These are phyloP conservation scores for Globisporangium paroecandrum DNA, from an alignment of 352 stramenopile genomes.

Conservation along the genomic window DNA sequence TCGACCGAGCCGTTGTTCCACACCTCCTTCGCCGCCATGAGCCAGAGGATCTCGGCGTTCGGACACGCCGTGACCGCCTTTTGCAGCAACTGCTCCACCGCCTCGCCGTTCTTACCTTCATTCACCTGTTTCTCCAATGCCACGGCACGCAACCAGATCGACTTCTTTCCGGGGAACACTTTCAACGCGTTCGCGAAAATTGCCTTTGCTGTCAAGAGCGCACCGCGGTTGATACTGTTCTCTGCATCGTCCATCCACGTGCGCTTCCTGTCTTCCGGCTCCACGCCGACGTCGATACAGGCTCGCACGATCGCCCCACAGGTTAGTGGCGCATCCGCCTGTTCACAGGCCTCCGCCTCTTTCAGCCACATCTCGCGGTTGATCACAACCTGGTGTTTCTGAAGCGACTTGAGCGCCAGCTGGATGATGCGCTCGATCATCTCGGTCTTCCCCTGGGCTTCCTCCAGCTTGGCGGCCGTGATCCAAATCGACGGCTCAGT, in stretches of 20 bases:
- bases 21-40: constrained; percentile 97
- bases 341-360: constrained; percentile 94
- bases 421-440: constrained; percentile 85
- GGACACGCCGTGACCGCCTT: constrained; percentile 93
- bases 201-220: constrained; percentile 91
- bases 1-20: constrained; percentile 94
- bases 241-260: constrained; percentile 98
- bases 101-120: constrained; percentile 66
- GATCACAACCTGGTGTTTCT: constrained; percentile 89
- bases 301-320: constrained; percentile 93
- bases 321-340: constrained; percentile 88
- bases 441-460: constrained; percentile 91
- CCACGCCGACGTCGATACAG: constrained; percentile 93
- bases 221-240: constrained; percentile 77
- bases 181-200: constrained; percentile 93
- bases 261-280: constrained; percentile 93
- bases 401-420: constrained; percentile 85
- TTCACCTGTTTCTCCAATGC: constrained; percentile 96
- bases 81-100: constrained; percentile 86
- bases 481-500: constrained; percentile 98
- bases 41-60: constrained; percentile 95
- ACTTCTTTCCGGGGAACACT: constrained; percentile 90
- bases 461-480: constrained; percentile 97
- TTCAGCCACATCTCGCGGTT: constrained; percentile 96
- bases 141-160: constrained; percentile 94